Conservation (phyloP, 1,284 basidiomycete genomes). For the Chalciporus piperatoides region DNA sequence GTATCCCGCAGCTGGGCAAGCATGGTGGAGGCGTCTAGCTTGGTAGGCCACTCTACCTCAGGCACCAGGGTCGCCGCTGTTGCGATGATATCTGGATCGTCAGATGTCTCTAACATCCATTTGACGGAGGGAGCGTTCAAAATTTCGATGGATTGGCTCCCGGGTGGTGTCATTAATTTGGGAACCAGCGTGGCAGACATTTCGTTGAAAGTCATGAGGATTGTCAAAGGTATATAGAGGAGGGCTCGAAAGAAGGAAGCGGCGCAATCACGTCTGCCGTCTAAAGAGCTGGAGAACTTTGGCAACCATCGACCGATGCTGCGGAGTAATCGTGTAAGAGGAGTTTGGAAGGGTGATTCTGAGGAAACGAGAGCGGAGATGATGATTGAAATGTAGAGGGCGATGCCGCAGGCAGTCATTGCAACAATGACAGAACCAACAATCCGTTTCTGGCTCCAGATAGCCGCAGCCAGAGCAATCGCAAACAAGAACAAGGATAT, state of each 20-base stretch:
- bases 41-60: conserved; percentile 8
- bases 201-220: background rate
- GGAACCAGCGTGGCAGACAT: background rate
- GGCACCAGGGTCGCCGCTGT: conserved; percentile 9
- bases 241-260: background rate
- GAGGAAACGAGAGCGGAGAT: conserved; percentile 3
- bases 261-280: background rate
- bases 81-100: conserved; percentile 4
- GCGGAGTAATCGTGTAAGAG: conserved; percentile 6
- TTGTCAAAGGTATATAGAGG: background rate
- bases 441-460: background rate
- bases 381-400: conserved; percentile 11
- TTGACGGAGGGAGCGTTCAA: conserved; percentile 6
- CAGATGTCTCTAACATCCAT: conserved; percentile 11
- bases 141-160: background rate
- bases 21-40: conserved; percentile 5
- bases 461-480: background rate
- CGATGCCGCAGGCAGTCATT: background rate
- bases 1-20: conserved; percentile 8
- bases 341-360: conserved; percentile 9
- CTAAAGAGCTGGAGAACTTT: background rate
- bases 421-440: conserved; percentile 4
- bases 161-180: background rate
- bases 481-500: conserved; percentile 5
- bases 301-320: background rate